Evolutionary conservation across 805 yeast species (phyloP).

Genomic region (Metschnikowia koreensis): DNA sequence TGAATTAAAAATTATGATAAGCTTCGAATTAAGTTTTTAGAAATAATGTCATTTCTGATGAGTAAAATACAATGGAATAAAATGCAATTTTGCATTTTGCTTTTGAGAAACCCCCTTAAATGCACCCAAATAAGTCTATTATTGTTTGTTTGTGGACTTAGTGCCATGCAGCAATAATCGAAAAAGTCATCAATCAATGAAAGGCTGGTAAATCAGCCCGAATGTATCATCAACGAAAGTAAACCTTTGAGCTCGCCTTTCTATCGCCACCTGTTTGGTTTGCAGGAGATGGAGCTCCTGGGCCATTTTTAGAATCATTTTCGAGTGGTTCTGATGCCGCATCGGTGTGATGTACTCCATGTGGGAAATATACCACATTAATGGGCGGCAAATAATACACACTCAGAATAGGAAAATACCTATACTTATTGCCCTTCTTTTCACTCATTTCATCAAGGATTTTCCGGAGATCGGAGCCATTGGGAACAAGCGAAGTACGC

Average conservation of each 20-base stretch:
- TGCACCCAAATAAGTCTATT: too few relatives aligned
- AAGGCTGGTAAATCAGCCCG: too few relatives aligned
- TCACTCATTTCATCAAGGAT: conserved; percentile 9
- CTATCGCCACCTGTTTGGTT: conserved; percentile 3
- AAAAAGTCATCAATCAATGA: too few relatives aligned
- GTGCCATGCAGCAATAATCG: too few relatives aligned
- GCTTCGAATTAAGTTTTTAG: too few relatives aligned
- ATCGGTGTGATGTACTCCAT: conserved; percentile 45
- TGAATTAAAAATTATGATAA: too few relatives aligned
- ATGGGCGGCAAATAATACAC: conserved; percentile 55
- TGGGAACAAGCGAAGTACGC: not conserved
- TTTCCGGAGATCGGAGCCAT: conserved; percentile 8
- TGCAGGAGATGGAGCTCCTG: conserved; percentile 1
- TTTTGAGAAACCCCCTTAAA: too few relatives aligned
- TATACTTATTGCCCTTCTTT: conserved; percentile 27
- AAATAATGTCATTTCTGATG: too few relatives aligned
- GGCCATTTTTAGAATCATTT: not conserved
- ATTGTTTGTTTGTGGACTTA: too few relatives aligned
- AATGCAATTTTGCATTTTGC: too few relatives aligned
- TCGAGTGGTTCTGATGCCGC: not conserved
- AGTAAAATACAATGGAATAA: too few relatives aligned
- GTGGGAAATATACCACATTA: conserved; percentile 55
- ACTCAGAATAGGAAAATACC: conserved; percentile 50
- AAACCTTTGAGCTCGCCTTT: conserved; percentile 12
- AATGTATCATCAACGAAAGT: conserved; percentile 6